A percentile compares a stretch with the other conserved stretches of the same genome.
phyloP scores from a whole-genome alignment of 257 asterid species.

The Salvia miltiorrhiza region DNA sequence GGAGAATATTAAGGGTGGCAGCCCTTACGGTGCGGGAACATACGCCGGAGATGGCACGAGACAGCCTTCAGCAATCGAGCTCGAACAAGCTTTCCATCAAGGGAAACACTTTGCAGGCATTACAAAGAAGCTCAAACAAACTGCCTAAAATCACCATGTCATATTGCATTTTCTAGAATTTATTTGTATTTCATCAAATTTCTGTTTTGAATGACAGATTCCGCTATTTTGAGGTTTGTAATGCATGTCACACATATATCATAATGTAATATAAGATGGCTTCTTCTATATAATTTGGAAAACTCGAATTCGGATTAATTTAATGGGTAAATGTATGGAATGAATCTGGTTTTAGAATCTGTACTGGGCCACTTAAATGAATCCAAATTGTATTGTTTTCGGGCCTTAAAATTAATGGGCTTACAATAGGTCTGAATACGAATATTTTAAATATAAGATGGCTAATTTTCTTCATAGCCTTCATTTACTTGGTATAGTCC shows the following conservation, averaged over 20 bases:
- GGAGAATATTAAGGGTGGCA: constrained; percentile 53
- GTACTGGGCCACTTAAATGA: background rate
- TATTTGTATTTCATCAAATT: background rate
- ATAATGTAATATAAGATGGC: background rate
- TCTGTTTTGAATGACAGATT: background rate
- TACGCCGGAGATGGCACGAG: constrained; percentile 53
- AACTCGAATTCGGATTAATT: background rate
- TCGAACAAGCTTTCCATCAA: constrained; percentile 52
- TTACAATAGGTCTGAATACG: no score
- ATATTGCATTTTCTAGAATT: background rate
- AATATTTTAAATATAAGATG: no score
- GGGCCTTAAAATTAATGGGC: background rate
- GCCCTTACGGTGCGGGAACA: constrained; percentile 55
- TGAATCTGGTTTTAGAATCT: background rate
- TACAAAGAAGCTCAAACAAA: constrained; percentile 47
- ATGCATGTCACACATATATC: background rate
- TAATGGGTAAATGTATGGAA: background rate
- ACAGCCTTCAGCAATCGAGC: constrained; percentile 44
- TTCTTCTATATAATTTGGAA: background rate
- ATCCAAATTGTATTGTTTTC: background rate
- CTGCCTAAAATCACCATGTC: constrained; percentile 6
- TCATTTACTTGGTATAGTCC: no score
- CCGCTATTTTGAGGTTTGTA: background rate
- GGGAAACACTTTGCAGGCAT: constrained; percentile 49
- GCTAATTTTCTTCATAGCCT: no score